A percentile compares a stretch with the other conserved stretches of the same genome.
Conservation (phyloP, 1,284 basidiomycete species). For the Apiotrichum mycotoxinovorans region DNA sequence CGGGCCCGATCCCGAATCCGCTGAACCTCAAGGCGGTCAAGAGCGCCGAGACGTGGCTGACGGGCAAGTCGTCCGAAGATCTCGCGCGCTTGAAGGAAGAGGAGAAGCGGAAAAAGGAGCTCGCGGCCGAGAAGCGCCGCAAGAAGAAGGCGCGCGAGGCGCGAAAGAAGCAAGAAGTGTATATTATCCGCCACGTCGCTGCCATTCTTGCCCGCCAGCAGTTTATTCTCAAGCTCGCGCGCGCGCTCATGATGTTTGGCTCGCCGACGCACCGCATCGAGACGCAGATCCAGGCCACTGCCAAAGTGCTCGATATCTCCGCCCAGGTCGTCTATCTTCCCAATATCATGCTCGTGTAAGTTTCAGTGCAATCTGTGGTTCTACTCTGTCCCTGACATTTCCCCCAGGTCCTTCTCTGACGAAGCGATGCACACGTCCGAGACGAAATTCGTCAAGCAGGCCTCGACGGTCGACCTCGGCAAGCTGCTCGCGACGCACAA, state of each 20-base stretch:
- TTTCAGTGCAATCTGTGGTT: neutral
- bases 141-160: slow-evolving; percentile 56
- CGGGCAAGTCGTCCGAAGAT: slow-evolving; percentile 1
- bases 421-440: slow-evolving; percentile 76
- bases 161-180: slow-evolving; percentile 72
- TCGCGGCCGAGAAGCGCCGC: slow-evolving; percentile 55
- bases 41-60: slow-evolving; percentile 42
- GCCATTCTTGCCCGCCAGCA: slow-evolving; percentile 82
- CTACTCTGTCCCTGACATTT: neutral
- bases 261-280: slow-evolving; percentile 84
- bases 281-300: slow-evolving; percentile 81
- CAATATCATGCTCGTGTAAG: slow-evolving; percentile 66
- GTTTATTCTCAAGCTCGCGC: slow-evolving; percentile 81
- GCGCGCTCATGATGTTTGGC: slow-evolving; percentile 93
- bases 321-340: slow-evolving; percentile 83
- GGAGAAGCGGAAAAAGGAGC: slow-evolving; percentile 52
- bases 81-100: slow-evolving; percentile 38
- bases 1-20: slow-evolving; percentile 19
- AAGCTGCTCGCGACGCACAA: slow-evolving; percentile 73
- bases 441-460: slow-evolving; percentile 78
- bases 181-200: slow-evolving; percentile 84
- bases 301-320: slow-evolving; percentile 76
- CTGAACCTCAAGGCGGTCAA: slow-evolving; percentile 31
- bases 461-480: slow-evolving; percentile 67
- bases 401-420: slow-evolving; percentile 66